These are phyloP conservation scores for Citrus unshiu DNA, from an alignment of 345 rosid genomes.

Conservation along the genomic window DNA sequence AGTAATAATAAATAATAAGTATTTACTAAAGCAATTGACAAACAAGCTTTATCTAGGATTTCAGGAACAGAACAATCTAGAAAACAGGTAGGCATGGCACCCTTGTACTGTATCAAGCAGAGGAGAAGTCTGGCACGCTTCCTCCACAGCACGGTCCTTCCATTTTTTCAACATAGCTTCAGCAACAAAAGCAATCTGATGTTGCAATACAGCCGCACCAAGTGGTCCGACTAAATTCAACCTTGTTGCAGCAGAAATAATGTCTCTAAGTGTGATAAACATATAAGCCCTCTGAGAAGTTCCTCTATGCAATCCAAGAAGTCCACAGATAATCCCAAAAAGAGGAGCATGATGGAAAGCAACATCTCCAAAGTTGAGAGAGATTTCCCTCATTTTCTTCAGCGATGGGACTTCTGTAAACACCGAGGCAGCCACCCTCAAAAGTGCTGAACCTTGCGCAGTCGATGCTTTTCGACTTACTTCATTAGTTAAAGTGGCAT, in stretches of 20 bases:
- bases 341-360: conserved; percentile 77
- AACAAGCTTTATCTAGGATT: background rate
- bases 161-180: conserved; percentile 54
- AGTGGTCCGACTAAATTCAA: conserved; percentile 76
- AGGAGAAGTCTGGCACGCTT: conserved; percentile 66
- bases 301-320: conserved; percentile 56
- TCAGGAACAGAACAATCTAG: background rate
- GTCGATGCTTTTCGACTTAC: conserved; percentile 65
- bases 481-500: conserved; percentile 74
- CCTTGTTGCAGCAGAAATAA: conserved; percentile 81
- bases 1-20: too few species aligned
- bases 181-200: conserved; percentile 55
- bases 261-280: conserved; percentile 75
- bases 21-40: background rate
- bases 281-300: conserved; percentile 74
- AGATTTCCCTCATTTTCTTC: conserved; percentile 45
- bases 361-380: conserved; percentile 30
- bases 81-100: conserved; percentile 40
- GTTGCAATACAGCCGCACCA: conserved; percentile 81
- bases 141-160: conserved; percentile 62
- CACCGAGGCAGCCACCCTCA: conserved; percentile 68
- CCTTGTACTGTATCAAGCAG: conserved; percentile 81
- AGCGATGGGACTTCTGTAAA: conserved; percentile 60
- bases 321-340: conserved; percentile 78
- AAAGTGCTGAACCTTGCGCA: conserved; percentile 78